Evolutionary conservation across 148 eudicot genomes (phyloP).

Genomic region (Polygonum aviculare): DNA sequence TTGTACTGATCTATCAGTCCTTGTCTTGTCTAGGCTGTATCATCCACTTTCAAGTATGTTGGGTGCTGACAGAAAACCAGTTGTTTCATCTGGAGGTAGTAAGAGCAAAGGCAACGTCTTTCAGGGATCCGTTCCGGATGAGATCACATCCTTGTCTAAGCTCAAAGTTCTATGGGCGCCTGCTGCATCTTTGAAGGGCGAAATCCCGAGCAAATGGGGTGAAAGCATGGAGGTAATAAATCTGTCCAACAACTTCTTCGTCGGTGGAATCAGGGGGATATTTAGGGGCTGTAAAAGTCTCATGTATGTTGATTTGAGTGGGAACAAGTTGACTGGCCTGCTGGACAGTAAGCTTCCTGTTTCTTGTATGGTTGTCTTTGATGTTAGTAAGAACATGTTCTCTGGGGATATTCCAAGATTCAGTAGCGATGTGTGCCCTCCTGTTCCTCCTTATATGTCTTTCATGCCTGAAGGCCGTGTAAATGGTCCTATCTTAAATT

Average conservation of each 20-base stretch:
- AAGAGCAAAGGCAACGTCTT: slow-evolving; percentile 29
- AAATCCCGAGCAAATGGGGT: slow-evolving; percentile 33
- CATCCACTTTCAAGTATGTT: not conserved
- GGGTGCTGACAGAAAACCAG: not conserved
- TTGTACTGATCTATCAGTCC: slow-evolving; percentile 41
- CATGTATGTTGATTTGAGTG: slow-evolving; percentile 32
- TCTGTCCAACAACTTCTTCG: slow-evolving; percentile 30
- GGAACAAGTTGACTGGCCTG: slow-evolving; percentile 27
- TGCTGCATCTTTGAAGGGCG: slow-evolving; percentile 30
- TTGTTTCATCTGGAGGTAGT: slow-evolving; percentile 4
- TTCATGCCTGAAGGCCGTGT: slow-evolving; percentile 12
- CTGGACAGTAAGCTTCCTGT: slow-evolving; percentile 18
- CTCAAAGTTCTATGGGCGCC: slow-evolving; percentile 53
- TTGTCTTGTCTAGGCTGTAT: slow-evolving; percentile 35
- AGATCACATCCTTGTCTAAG: slow-evolving; percentile 29
- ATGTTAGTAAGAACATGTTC: slow-evolving; percentile 23
- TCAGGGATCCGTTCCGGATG: slow-evolving; percentile 37
- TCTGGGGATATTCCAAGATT: slow-evolving; percentile 25
- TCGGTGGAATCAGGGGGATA: slow-evolving; percentile 16
- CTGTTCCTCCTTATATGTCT: slow-evolving; percentile 14
- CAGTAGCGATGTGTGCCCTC: slow-evolving; percentile 5
- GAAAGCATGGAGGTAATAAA: slow-evolving; percentile 21
- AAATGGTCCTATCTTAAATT: slow-evolving; percentile 1
- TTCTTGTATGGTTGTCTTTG: slow-evolving; percentile 28
- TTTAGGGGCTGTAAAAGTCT: slow-evolving; percentile 32